Base-by-base conservation (phyloP, 2,329 filamentous ascomycete genomes). In the Raffaelea ambrosiae region DNA sequence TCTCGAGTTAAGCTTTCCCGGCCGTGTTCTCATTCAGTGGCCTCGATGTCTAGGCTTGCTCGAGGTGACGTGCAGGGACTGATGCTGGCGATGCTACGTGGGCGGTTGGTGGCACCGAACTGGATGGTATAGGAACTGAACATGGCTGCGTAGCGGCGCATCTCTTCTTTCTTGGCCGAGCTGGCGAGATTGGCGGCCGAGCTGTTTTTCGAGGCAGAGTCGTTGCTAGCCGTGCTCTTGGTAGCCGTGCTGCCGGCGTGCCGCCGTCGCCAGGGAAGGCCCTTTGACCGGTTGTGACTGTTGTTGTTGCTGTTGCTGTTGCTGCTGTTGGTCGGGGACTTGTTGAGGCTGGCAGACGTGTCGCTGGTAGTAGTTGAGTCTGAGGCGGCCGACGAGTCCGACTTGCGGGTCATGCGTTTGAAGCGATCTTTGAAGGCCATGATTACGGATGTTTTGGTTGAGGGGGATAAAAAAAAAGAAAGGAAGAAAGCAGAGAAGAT, bases 101-200 rank as follows among this genome's bases (percentile, higher is more conserved):
- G 40, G 18, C 33, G 46, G 20, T 23, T 43, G 35, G 54, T 38
- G 20, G 61, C 54, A 36, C 72, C 72, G 53, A 74, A 74, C 11
- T 64, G 68, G 57, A 71, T 67, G 48, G 63, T 67, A 61, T 71
- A 74, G 48, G 66, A 59, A 49, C 63, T 63, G 35, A 75, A 62
- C 58, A 70, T 63, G 59, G 72, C 66, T 56, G 72, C 71, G 55
- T 74, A 67, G 47, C 63, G 61, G 18, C 73, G 69, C 18, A 59
- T 13, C 16, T 40, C 44, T 14, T 18, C 23, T 5, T 48, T 43
- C 53, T 52, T 41, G 54, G 51, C 51, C 51, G 55, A 40, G 38
- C 33, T 26, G 29, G 39, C 21, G 36, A 36, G 13, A 14, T 5
- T n/a, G 5, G 35, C 13, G 18, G 35, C 13, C 18, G 35, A 38